Conservation (phyloP, 345 rosid species). For the Dipteronia dyeriana region DNA sequence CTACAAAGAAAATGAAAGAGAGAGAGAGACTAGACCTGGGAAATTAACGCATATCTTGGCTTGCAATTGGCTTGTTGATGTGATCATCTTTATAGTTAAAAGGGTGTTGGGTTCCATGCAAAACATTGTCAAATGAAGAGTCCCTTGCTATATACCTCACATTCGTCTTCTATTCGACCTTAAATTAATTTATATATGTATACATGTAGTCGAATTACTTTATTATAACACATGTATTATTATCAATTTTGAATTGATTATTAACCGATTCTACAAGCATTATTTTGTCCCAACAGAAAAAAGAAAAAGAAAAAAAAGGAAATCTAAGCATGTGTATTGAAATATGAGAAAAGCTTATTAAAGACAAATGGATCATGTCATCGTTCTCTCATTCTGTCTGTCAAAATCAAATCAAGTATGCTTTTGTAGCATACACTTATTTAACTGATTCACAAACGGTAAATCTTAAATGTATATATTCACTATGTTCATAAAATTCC, state of each 20-base stretch:
- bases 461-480: no score
- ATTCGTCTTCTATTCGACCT: slow-evolving; percentile 41
- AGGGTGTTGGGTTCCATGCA: slow-evolving; percentile 38
- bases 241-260: no score
- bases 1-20: neutral
- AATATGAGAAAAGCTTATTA: no score
- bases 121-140: slow-evolving; percentile 37
- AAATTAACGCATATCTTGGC: neutral
- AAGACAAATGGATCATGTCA: no score
- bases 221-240: no score
- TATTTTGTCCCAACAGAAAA: no score
- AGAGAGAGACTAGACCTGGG: neutral
- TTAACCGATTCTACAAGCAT: neutral
- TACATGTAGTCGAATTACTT: neutral
- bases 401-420: neutral
- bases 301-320: no score
- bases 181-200: neutral
- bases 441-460: no score
- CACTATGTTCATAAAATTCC: no score
- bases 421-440: neutral
- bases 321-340: neutral
- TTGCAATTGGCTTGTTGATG: no score
- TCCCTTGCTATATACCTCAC: slow-evolving; percentile 34
- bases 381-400: no score
- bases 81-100: no score